Base-by-base conservation (phyloP, 1,284 basidiomycete species). In the Athelia sp. region DNA sequence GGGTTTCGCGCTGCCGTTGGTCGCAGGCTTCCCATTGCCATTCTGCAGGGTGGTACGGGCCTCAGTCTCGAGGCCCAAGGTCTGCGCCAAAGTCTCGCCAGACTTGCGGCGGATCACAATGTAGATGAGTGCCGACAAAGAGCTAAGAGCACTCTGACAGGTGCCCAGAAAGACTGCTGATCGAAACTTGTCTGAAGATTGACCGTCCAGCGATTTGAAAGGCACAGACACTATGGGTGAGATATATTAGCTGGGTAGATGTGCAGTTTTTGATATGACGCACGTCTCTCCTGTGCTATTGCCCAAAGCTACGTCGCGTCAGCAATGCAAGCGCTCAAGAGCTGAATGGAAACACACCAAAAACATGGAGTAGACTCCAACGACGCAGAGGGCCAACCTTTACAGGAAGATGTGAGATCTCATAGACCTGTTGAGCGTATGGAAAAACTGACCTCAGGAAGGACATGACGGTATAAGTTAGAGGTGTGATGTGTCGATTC, bases 131-230 rank as follows among this genome's bases (percentile, higher is more conserved):
- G 94, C 91, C 1, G 90, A 88, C 40, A 90, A 57, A 6, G 86
- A 83, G 54, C 89, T 90, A 29, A 94, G 79, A 32, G 84, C 72
- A 55, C 92, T 93, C 68, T 98, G 95, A 50, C 83, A 83, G 29
- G 87, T 93, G 54, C 90, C 90, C 68, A 98, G 80, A 63, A 96
- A 89, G 18, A 96, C 72, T 1, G 92, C 84, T 1, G 90, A 94
- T 58, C 86, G 84, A 73, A 97, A 97, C 67, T 87, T 90, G 58
- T 89, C 81, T 23, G 81, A 75, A 19, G 77, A 73, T 29, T 68
- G 67, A 35, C 81, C 82, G 54, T 86, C 79, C 56, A 81, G 71
- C 9, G 82, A 79, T 51, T 82, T 74, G 70, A 93, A 93, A 10
- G 91, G 91, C 42, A 88, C 86, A 17, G 91, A 91, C 53, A 94